These are phyloP conservation scores for Tephrocybe sp. DNA, from an alignment of 768 basidiomycete species.

Conservation along the genomic window DNA sequence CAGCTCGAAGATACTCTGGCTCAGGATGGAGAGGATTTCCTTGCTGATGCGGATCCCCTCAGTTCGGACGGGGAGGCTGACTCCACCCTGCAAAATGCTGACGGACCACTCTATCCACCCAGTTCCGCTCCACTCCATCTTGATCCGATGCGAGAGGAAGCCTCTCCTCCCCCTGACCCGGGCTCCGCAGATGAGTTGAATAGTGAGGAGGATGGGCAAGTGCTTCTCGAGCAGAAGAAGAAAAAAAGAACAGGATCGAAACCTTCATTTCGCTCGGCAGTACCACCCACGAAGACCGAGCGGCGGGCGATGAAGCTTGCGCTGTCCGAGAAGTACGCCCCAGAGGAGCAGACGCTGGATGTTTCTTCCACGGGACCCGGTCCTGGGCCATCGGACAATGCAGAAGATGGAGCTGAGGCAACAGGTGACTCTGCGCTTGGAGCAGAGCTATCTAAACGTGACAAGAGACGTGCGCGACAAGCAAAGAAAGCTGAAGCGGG, in stretches of 20 bases:
- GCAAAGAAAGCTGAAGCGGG: slow-evolving; percentile 58
- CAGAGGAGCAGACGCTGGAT: slow-evolving; percentile 1
- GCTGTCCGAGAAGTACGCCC: slow-evolving; percentile 1
- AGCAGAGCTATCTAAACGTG: slow-evolving; percentile 59
- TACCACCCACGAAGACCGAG: slow-evolving; percentile 15
- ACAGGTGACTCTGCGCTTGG: neutral
- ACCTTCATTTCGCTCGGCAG: neutral
- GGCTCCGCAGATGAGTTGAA: slow-evolving; percentile 1
- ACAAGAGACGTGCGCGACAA: slow-evolving; percentile 77
- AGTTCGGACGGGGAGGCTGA: neutral
- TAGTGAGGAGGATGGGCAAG: slow-evolving; percentile 7
- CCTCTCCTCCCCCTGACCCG: neutral
- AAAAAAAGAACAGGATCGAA: slow-evolving; percentile 7
- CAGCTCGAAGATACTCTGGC: slow-evolving; percentile 31
- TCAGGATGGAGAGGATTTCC: slow-evolving; percentile 16
- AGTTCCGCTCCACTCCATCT: slow-evolving; percentile 5
- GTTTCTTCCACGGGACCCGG: neutral
- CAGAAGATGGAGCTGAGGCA: slow-evolving; percentile 8
- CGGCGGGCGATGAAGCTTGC: slow-evolving; percentile 15
- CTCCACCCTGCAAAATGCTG: slow-evolving; percentile 8
- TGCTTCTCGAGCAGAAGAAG: slow-evolving; percentile 10
- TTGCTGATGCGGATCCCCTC: too few relatives aligned
- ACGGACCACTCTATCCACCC: neutral
- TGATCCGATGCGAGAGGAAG: neutral
- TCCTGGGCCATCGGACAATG: neutral